Evolutionary conservation across 768 basidiomycete genomes (phyloP), one percentile per base, ranked within the genome.

Genomic region (Russula lepida): DNA sequence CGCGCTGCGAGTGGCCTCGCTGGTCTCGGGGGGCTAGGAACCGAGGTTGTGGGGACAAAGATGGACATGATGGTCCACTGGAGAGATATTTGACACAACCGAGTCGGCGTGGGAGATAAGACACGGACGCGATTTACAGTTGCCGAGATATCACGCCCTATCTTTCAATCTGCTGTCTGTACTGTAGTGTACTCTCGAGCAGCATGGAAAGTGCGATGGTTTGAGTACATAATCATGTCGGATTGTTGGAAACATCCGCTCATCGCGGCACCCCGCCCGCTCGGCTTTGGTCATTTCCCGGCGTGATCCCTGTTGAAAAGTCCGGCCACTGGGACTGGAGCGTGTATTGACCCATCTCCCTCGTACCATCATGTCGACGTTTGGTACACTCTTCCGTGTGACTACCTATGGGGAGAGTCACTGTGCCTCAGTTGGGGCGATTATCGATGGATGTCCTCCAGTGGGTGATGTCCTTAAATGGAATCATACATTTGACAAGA

Each of bases 381-480:
- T 89, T 74, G 97, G 97, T 25, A 83, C 79, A 27, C 78, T 91
- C 41, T 99, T 91, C 78, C 83, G 92, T 50, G 97, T 99, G 28
- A 95, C 95, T 56, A 99, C 97, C 65, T 99, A 90, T 71, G 97
- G 97, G 61, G 97, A 99, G 78, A 93, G 90, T 65, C 97, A 99
- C 72, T 98, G 97, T 71, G 84, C 90, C 32, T 95, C 92, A 15
- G 97, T 98, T 37, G 97, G 97, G 15, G 93, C 92, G 37, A 98
- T 99, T 74, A 85, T 99, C 68, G 97, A 98, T 71, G 97, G 97
- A 35, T 93, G 93, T 66, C 95, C 95, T 56, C 95, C 95, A 41
- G 95, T 97, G 74, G 59, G 84, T 74, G 19, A 28, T 28, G 19
- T 6, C 13, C 23, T 23, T n/a, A 3, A 21, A 35, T 41, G 8